Evolutionary conservation across 805 yeast genomes (phyloP).

Genomic region (Debaryomyces tyrocola): DNA sequence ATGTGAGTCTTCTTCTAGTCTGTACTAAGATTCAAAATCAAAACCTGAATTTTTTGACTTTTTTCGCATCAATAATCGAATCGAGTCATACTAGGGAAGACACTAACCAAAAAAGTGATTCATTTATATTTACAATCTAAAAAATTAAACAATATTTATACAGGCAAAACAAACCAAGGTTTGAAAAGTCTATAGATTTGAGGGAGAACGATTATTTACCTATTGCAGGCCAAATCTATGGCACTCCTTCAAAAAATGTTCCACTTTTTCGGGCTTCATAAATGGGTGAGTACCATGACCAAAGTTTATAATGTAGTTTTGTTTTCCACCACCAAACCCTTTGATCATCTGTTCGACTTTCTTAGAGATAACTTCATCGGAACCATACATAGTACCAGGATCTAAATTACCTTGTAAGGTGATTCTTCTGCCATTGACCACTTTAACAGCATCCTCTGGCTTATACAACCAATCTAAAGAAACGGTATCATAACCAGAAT

Average conservation of each 20-base stretch:
- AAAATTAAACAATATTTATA: too few species aligned
- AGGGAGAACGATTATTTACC: neutral
- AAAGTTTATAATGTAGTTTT: slow-evolving; percentile 87
- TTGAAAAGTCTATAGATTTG: neutral
- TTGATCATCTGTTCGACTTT: slow-evolving; percentile 86
- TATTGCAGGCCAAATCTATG: slow-evolving; percentile 68
- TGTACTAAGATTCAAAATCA: too few species aligned
- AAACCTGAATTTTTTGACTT: too few species aligned
- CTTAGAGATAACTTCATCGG: slow-evolving; percentile 72
- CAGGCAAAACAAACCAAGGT: too few species aligned
- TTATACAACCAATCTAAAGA: slow-evolving; percentile 90
- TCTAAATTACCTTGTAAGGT: slow-evolving; percentile 93
- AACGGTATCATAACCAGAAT: slow-evolving; percentile 79
- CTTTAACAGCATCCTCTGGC: slow-evolving; percentile 80
- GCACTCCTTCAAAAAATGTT: slow-evolving; percentile 82
- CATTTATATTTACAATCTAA: too few species aligned
- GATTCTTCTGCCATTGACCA: slow-evolving; percentile 69
- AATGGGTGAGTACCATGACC: slow-evolving; percentile 99
- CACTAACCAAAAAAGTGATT: too few species aligned
- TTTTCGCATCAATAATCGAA: too few species aligned
- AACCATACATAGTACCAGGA: slow-evolving; percentile 93
- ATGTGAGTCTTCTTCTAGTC: too few species aligned
- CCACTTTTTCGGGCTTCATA: slow-evolving; percentile 90
- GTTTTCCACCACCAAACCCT: slow-evolving; percentile 93
- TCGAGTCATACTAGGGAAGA: too few species aligned